Evolutionary conservation across 2,329 filamentous ascomycete genomes (phyloP), one percentile per base, ranked within the genome.

Genomic region (Hypomyces perniciosus): DNA sequence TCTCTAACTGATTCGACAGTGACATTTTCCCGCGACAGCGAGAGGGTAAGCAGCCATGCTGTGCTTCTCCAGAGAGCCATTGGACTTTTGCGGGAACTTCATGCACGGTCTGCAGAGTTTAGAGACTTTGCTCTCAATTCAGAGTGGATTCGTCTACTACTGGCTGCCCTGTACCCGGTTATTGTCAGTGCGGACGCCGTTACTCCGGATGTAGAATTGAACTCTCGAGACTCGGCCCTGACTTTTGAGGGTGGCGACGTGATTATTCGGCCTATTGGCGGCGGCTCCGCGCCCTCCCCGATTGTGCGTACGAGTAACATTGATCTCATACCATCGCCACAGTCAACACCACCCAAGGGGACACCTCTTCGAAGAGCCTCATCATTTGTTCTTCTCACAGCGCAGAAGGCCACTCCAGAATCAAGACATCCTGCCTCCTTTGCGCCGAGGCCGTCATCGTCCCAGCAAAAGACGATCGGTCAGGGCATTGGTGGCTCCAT

Each of bases 171-270:
- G 2, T 99, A 93, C 63, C 91, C 93, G 2, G 82, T 93, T 13
- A 80, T 96, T 45, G 90, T 96, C 28, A 92, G 89, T 59, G 85
- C 88, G 9, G 90, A 96, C 67, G 79, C 84, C 26, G 85, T 96
- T 37, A 86, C 81, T 49, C 84, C 93, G 0, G 88, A 93, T 60
- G 88, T 84, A 0, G 93, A 99, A 66, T 72, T 97, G n/a, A 84
- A 90, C 59, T 91, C 90, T 12, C 80, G 86, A 59, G 86, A 91
- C 57, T 88, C 88, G 8, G 80, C 83, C 1, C 77, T 96, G 51
- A 92, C 83, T 1, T 95, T 96, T 58, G 89, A 93, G 58, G 90
- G 90, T 1, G 84, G 85, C 41, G 89, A 92, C 67, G 86, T 96
- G 1, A 86, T 91, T 27, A 87, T 95, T 54, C 83, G 88, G 10